A percentile compares a stretch with the other conserved stretches of the same genome.
These are phyloP conservation scores for Candida freyschussii DNA, from an alignment of 1,139 yeast genomes.

Conservation along the genomic window DNA sequence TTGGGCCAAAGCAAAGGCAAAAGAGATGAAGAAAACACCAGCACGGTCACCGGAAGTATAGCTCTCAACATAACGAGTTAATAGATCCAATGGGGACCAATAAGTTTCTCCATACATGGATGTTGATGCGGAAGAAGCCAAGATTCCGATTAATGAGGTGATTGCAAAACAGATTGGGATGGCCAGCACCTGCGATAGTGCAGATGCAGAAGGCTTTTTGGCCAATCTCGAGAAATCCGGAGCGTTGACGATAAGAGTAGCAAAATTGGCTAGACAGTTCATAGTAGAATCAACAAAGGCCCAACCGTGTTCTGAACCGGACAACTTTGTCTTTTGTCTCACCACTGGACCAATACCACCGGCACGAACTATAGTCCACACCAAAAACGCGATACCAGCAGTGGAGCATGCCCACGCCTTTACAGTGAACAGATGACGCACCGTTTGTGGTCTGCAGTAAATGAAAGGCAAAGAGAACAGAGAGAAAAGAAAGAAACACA, in stretches of 20 bases:
- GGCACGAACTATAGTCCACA: constrained; percentile 71
- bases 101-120: constrained; percentile 62
- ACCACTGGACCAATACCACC: constrained; percentile 71
- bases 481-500: constrained; percentile 78
- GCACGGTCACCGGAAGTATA: constrained; percentile 71
- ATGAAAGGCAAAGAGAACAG: constrained; percentile 69
- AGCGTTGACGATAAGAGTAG: constrained; percentile 80
- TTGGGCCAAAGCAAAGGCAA: constrained; percentile 80
- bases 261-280: constrained; percentile 81
- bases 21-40: constrained; percentile 77
- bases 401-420: constrained; percentile 73
- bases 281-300: constrained; percentile 73
- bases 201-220: constrained; percentile 42
- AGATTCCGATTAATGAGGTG: constrained; percentile 80
- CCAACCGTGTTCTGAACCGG: constrained; percentile 72
- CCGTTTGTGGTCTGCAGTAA: constrained; percentile 75
- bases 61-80: constrained; percentile 58
- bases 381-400: constrained; percentile 73
- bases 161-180: constrained; percentile 76
- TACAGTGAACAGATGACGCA: constrained; percentile 75
- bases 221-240: constrained; percentile 91
- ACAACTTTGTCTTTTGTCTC: constrained; percentile 41
- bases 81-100: constrained; percentile 85
- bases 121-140: constrained; percentile 79
- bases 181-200: constrained; percentile 53